These are phyloP conservation scores for Conringia planisiliqua DNA, from an alignment of 345 rosid species.

Conservation along the genomic window DNA sequence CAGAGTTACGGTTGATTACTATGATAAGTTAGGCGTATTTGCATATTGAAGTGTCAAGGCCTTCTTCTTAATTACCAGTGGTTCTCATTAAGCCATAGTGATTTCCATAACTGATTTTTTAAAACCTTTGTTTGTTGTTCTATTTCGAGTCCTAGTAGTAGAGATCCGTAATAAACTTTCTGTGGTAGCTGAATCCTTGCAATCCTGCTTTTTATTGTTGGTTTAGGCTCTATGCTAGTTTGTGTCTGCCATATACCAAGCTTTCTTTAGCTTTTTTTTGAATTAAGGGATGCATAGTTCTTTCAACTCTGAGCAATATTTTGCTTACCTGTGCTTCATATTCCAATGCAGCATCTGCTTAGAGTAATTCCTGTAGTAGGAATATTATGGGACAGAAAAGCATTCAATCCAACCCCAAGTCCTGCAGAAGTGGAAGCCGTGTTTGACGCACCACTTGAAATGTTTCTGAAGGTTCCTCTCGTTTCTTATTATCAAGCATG, in stretches of 20 bases:
- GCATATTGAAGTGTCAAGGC: neutral
- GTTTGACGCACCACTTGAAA: constrained; percentile 77
- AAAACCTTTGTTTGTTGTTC: neutral
- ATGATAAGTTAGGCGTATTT: neutral
- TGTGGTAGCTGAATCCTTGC: neutral
- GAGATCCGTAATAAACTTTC: constrained; percentile 1
- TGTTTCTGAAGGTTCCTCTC: constrained; percentile 63
- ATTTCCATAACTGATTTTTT: neutral
- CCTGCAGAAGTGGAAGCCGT: constrained; percentile 79
- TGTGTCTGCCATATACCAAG: neutral
- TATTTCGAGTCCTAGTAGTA: neutral
- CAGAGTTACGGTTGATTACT: neutral
- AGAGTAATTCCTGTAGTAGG: constrained; percentile 76
- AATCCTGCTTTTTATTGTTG: neutral
- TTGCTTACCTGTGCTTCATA: neutral
- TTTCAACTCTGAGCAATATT: neutral
- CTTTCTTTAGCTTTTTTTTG: constrained; percentile 4
- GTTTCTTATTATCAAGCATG: neutral
- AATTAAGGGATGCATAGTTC: neutral
- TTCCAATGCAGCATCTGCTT: constrained; percentile 67
- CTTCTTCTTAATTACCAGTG: neutral
- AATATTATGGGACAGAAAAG: constrained; percentile 47
- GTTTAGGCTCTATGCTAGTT: neutral
- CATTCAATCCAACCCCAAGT: constrained; percentile 61
- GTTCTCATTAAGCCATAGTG: neutral